A percentile compares a stretch with the other conserved stretches of the same genome.
Evolutionary conservation across 73 alveolate genomes (phyloP).

Genomic region (Paramecium octaurelia): DNA sequence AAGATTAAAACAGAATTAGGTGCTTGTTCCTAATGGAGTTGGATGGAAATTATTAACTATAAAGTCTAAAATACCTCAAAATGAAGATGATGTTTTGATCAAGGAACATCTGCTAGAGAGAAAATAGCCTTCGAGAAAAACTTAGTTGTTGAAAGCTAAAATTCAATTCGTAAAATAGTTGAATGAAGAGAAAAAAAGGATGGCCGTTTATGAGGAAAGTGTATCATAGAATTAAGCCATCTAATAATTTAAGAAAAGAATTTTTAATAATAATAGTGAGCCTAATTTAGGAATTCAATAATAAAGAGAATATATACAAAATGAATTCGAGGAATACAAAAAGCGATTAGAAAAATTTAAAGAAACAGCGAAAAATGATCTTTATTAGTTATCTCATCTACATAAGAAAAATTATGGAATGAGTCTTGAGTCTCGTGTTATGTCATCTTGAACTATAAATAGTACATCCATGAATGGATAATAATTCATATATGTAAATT

Average conservation of each 20-base stretch:
- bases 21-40: neutral
- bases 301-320: neutral
- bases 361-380: neutral
- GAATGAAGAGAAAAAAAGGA: neutral
- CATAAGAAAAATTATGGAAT: neutral
- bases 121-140: neutral
- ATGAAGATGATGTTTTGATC: neutral
- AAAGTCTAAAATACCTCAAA: neutral
- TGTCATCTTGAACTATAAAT: neutral
- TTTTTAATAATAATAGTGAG: neutral
- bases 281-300: neutral
- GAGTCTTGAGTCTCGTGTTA: neutral
- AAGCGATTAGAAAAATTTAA: neutral
- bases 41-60: conserved; percentile 43
- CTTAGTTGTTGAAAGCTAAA: neutral
- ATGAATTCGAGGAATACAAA: neutral
- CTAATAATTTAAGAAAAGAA: neutral
- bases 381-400: neutral
- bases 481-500: neutral
- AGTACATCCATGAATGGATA: neutral
- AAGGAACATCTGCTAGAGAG: neutral
- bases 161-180: neutral
- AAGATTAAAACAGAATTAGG: neutral
- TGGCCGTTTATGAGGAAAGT: neutral
- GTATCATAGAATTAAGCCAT: neutral